Percentiles rank a stretch among this genome's conserved stretches.
phyloP scores from a whole-genome alignment of 73 alveolate species.

The Tetrahymena elliotti region DNA sequence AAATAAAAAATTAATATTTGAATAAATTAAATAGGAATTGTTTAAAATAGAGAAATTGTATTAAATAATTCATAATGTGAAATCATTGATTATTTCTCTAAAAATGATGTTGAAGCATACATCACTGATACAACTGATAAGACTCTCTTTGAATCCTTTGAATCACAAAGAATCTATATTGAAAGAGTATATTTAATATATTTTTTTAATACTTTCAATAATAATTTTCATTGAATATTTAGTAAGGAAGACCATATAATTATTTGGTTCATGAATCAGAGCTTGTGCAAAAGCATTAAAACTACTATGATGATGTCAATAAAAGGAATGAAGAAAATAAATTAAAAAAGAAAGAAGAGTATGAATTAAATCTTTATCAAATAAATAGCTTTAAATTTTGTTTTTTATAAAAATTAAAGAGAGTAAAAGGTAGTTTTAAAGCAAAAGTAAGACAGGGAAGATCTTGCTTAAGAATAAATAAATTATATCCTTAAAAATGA shows the following conservation, averaged over 20 bases:
- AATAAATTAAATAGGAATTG: conserved; percentile 21
- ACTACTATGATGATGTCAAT: background rate
- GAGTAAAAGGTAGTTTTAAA: conserved; percentile 61
- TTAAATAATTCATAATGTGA: conserved; percentile 40
- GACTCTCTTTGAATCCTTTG: conserved; percentile 31
- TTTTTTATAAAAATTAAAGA: background rate
- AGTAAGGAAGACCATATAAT: conserved; percentile 40
- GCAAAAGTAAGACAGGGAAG: conserved; percentile 63
- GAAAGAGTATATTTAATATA: conserved; percentile 17
- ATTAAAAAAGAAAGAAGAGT: conserved; percentile 22
- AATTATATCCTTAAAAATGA: conserved; percentile 10
- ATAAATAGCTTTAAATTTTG: background rate
- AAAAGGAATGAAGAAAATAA: conserved; percentile 2
- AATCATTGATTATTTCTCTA: conserved; percentile 41
- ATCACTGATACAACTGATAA: conserved; percentile 50
- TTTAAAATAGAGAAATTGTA: conserved; percentile 48
- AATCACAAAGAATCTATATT: conserved; percentile 52
- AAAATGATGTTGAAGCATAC: conserved; percentile 18
- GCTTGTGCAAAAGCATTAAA: background rate
- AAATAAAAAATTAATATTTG: background rate
- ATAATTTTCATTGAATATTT: background rate
- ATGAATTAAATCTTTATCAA: background rate
- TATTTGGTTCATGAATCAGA: conserved; percentile 2
- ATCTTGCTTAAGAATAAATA: conserved; percentile 2
- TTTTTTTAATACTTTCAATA: background rate